These are phyloP conservation scores for Marasmius tenuissimus DNA, from an alignment of 1,284 basidiomycete genomes.

Conservation along the genomic window DNA sequence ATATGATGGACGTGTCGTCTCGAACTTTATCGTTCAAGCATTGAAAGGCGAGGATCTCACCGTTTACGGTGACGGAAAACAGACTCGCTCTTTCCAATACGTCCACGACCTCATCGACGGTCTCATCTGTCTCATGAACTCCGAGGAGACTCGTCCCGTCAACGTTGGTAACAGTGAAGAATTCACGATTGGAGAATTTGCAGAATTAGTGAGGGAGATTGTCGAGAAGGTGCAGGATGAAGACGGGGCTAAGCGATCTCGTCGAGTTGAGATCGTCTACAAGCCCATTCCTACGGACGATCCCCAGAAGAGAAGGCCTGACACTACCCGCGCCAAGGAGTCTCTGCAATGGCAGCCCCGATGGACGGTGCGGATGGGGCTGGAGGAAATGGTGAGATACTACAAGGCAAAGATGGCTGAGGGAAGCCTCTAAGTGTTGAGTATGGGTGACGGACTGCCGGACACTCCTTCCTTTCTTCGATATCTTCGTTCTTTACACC, in stretches of 20 bases:
- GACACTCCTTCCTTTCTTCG: too few relatives aligned
- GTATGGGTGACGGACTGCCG: not conserved
- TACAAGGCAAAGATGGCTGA: conserved; percentile 87
- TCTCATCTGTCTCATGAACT: conserved; percentile 92
- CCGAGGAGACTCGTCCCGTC: conserved; percentile 85
- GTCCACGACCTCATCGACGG: conserved; percentile 83
- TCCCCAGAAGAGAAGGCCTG: conserved; percentile 90
- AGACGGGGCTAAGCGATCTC: conserved; percentile 61
- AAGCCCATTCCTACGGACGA: conserved; percentile 91
- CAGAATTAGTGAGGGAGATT: conserved; percentile 83
- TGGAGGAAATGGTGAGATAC: conserved; percentile 92
- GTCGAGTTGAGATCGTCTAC: conserved; percentile 75
- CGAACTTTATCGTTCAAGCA: conserved; percentile 97
- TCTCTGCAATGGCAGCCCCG: conserved; percentile 90
- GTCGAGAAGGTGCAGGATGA: conserved; percentile 88
- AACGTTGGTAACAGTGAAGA: conserved; percentile 95
- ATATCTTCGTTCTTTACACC: too few relatives aligned
- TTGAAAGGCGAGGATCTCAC: conserved; percentile 95
- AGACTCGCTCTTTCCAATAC: conserved; percentile 97
- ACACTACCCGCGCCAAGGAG: conserved; percentile 88
- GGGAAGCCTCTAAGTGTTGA: conserved; percentile 57
- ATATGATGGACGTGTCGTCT: conserved; percentile 94
- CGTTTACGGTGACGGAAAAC: conserved; percentile 94
- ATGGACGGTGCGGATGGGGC: conserved; percentile 88
- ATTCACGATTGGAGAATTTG: conserved; percentile 92